Conservation (phyloP, 2,329 filamentous ascomycete species). For the Xylariales sp. region DNA sequence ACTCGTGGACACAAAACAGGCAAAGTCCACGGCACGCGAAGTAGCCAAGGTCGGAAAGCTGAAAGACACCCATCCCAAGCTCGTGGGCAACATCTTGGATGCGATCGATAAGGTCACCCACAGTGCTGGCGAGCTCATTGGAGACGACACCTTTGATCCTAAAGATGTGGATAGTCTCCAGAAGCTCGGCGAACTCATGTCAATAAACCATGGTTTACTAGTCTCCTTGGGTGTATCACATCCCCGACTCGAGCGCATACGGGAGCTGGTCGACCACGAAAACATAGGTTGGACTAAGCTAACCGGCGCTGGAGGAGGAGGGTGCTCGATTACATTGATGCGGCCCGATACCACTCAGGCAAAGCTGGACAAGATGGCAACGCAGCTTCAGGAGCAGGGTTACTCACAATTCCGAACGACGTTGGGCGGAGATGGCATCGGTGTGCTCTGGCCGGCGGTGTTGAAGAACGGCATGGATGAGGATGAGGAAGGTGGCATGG, state of each 20-base stretch:
- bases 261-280: slow-evolving; percentile 84
- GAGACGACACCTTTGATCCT: slow-evolving; percentile 63
- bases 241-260: slow-evolving; percentile 84
- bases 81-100: slow-evolving; percentile 78
- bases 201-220: slow-evolving; percentile 88
- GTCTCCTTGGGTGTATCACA: slow-evolving; percentile 93
- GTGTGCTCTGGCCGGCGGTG: slow-evolving; percentile 89
- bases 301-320: slow-evolving; percentile 91
- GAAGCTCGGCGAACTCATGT: slow-evolving; percentile 81
- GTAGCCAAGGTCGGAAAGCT: slow-evolving; percentile 80
- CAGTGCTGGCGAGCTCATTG: slow-evolving; percentile 50
- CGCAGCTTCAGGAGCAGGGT: slow-evolving; percentile 62
- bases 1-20: slow-evolving; percentile 82
- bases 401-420: slow-evolving; percentile 87
- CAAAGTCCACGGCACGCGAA: slow-evolving; percentile 80
- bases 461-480: slow-evolving; percentile 79
- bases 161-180: slow-evolving; percentile 60
- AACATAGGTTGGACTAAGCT: slow-evolving; percentile 96
- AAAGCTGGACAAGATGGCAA: slow-evolving; percentile 59
- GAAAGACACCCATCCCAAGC: slow-evolving; percentile 65
- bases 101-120: slow-evolving; percentile 73
- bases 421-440: slow-evolving; percentile 87
- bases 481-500: slow-evolving; percentile 75
- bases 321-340: slow-evolving; percentile 89
- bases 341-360: slow-evolving; percentile 57